Conservation (phyloP, 1,284 basidiomycete genomes). For the Coniferiporia sulphurascens region DNA sequence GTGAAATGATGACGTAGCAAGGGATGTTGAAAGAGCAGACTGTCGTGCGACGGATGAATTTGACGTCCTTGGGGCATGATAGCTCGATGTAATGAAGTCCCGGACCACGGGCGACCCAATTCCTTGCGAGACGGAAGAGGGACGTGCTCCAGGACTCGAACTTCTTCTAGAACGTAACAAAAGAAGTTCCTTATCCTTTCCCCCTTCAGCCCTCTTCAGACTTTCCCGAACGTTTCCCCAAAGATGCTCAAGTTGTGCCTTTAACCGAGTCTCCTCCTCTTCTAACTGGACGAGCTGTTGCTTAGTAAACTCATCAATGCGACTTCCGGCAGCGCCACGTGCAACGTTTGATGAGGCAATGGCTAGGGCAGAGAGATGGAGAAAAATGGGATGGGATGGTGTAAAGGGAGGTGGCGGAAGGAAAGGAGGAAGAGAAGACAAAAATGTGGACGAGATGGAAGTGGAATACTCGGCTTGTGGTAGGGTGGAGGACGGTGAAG, state of each 20-base stretch:
- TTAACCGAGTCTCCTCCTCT: conserved; percentile 48
- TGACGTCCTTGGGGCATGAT: conserved; percentile 29
- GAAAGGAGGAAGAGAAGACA: conserved; percentile 65
- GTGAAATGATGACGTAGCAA: conserved; percentile 57
- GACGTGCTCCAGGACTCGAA: conserved; percentile 1
- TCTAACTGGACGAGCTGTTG: conserved; percentile 55
- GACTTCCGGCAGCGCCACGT: conserved; percentile 53
- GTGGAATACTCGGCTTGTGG: conserved; percentile 18
- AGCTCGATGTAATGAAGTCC: conserved; percentile 50
- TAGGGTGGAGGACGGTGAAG: conserved; percentile 22
- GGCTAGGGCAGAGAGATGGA: conserved; percentile 57
- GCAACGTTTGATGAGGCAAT: conserved; percentile 47
- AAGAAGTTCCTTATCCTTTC: conserved; percentile 24
- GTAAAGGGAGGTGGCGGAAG: conserved; percentile 74
- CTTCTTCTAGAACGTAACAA: conserved; percentile 4
- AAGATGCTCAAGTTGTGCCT: conserved; percentile 53
- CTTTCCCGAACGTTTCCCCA: conserved; percentile 58
- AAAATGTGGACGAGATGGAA: conserved; percentile 26
- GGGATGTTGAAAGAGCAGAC: conserved; percentile 67
- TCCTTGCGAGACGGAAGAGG: neutral
- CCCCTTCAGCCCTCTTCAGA: conserved; percentile 43
- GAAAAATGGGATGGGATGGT: conserved; percentile 67
- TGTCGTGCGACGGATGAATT: conserved; percentile 31
- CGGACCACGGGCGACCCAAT: conserved; percentile 29
- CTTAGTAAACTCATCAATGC: conserved; percentile 50